Conservation (phyloP, 2,329 filamentous ascomycete genomes). For the Arthrocladium fulminans region DNA sequence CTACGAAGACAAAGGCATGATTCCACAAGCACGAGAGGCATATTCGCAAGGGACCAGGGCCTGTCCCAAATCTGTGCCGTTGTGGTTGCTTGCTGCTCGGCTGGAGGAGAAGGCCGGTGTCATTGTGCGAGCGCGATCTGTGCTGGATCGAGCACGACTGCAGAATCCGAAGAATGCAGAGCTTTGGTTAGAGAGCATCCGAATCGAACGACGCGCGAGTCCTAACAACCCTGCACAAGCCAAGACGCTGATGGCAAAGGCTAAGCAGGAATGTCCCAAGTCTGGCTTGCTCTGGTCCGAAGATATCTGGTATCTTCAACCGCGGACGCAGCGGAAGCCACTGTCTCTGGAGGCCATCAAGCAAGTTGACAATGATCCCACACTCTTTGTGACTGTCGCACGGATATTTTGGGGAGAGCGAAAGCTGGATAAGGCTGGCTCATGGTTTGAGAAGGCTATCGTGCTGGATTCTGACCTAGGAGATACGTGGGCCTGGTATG, state of each 20-base stretch:
- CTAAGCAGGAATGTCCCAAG: slow-evolving; percentile 80
- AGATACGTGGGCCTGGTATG: slow-evolving; percentile 98
- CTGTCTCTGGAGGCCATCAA: slow-evolving; percentile 90
- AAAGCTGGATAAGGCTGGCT: slow-evolving; percentile 84
- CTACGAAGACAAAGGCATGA: slow-evolving; percentile 73
- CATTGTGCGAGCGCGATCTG: slow-evolving; percentile 82
- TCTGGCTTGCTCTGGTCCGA: slow-evolving; percentile 87
- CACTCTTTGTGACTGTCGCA: slow-evolving; percentile 82
- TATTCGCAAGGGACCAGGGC: slow-evolving; percentile 82
- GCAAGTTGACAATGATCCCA: slow-evolving; percentile 86
- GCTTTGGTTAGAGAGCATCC: slow-evolving; percentile 88
- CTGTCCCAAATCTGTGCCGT: slow-evolving; percentile 69
- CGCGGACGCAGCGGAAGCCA: slow-evolving; percentile 84
- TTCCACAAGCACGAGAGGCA: slow-evolving; percentile 78
- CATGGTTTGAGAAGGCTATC: slow-evolving; percentile 95
- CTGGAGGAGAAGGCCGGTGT: slow-evolving; percentile 79
- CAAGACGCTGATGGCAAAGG: slow-evolving; percentile 85
- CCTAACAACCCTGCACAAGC: slow-evolving; percentile 63
- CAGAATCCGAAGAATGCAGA: slow-evolving; percentile 76
- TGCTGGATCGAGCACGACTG: slow-evolving; percentile 82
- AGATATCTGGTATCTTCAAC: slow-evolving; percentile 89
- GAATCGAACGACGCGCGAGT: slow-evolving; percentile 78
- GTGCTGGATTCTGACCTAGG: slow-evolving; percentile 77
- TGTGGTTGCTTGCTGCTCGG: slow-evolving; percentile 83
- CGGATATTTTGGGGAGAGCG: slow-evolving; percentile 95